Conservation (phyloP, 164 flowering plant species). For the Tetrastigma voinierianum region DNA sequence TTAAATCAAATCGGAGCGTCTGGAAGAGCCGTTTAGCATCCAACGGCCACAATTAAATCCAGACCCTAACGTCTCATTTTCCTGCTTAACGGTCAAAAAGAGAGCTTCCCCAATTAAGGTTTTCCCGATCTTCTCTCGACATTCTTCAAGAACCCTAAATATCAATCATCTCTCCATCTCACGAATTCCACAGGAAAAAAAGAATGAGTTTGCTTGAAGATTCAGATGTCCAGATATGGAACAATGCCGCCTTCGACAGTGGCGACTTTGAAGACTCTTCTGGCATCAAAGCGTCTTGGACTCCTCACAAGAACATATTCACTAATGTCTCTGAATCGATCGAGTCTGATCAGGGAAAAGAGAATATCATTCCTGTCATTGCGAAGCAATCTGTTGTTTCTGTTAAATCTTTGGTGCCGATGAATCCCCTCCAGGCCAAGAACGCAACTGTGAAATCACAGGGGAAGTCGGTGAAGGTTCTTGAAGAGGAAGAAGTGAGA, state of each 20-base stretch:
- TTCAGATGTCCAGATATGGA: conserved; percentile 70
- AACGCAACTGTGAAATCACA: conserved; percentile 13
- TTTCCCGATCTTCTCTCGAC: conserved; percentile 1
- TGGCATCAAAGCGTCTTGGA: conserved; percentile 32
- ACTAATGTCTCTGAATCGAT: conserved; percentile 25
- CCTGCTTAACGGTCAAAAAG: conserved; percentile 62
- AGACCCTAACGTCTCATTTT: conserved; percentile 35
- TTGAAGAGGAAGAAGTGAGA: conserved; percentile 15
- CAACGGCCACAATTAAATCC: conserved; percentile 37
- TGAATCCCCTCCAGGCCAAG: conserved; percentile 30
- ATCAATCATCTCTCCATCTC: background rate
- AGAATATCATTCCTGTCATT: conserved; percentile 48
- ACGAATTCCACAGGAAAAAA: conserved; percentile 1
- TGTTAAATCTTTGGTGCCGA: conserved; percentile 24
- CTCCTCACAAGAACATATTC: conserved; percentile 20
- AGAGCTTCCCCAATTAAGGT: conserved; percentile 1
- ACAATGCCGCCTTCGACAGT: conserved; percentile 69
- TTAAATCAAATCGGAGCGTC: conserved; percentile 62
- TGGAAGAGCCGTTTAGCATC: conserved; percentile 40
- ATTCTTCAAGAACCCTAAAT: conserved; percentile 6
- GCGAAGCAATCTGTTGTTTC: conserved; percentile 27
- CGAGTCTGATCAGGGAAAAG: conserved; percentile 51
- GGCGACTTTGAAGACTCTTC: conserved; percentile 35
- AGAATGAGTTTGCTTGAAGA: conserved; percentile 47
- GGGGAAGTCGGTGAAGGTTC: conserved; percentile 27